Base-by-base conservation (phyloP, 441 rosid species). In the Dalechampia spathulata region DNA sequence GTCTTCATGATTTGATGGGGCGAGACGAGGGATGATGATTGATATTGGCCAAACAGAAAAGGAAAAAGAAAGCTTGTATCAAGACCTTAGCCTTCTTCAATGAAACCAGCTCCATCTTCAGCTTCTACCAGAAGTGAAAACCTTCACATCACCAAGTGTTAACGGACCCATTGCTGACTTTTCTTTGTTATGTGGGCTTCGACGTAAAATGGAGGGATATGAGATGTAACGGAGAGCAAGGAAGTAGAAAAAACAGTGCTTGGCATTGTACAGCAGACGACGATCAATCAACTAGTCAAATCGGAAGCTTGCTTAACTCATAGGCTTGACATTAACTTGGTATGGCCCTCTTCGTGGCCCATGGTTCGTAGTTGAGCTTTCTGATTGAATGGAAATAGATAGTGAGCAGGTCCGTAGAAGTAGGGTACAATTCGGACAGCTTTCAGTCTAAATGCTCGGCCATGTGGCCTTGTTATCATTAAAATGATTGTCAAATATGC, bases 61-160 rank as follows among this genome's bases (percentile, higher is more conserved):
- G n/a, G n/a, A n/a, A n/a, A n/a, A n/a, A n/a, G n/a, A n/a, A n/a
- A n/a, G n/a, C n/a, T n/a, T n/a, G n/a, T n/a, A n/a, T n/a, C n/a
- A n/a, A n/a, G n/a, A n/a, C n/a, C n/a, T n/a, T n/a, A n/a, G n/a
- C n/a, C n/a, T n/a, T n/a, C n/a, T n/a, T n/a, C n/a, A n/a, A n/a
- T n/a, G n/a, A n/a, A n/a, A n/a, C n/a, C n/a, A n/a, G n/a, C n/a
- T 25, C 16, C 9, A 37, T 32, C 42, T 39, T 38, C 22, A 42
- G n/a, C 46, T 49, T 66, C 58, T 49, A 34, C 60, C 64, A 28
- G 0, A 60, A 52, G 72, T 72, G 57, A 72, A 78, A 78, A 68
- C 43, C 57, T 70, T 65, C 76, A 44, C 66, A 61, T 78, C 74
- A 63, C 17, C 4, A n/a, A n/a, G 23, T 42, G 47, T 60, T 55